Conservation (phyloP, 768 basidiomycete genomes). For the Podaxis sp. region DNA sequence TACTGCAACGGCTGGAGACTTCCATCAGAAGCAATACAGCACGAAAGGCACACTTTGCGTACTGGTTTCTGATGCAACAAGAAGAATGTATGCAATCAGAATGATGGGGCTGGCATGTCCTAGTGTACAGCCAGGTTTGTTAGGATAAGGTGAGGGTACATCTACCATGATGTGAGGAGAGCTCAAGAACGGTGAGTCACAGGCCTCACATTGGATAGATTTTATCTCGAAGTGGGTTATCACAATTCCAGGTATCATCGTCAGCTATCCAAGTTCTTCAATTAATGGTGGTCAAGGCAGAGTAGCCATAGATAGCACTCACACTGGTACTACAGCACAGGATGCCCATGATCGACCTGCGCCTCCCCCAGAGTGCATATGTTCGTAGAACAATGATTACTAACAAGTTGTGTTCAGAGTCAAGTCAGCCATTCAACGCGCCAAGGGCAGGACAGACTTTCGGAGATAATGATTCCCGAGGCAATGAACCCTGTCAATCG, state of each 20-base stretch:
- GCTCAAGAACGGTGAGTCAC: neutral
- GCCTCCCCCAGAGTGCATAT: conserved; percentile 44
- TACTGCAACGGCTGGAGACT: conserved; percentile 32
- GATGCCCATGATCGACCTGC: conserved; percentile 30
- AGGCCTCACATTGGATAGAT: conserved; percentile 34
- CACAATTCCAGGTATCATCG: conserved; percentile 30
- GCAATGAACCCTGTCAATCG: conserved; percentile 30
- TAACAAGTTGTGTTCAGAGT: conserved; percentile 12
- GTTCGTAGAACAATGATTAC: conserved; percentile 43
- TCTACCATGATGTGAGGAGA: neutral
- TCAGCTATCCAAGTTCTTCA: conserved; percentile 22
- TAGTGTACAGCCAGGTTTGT: conserved; percentile 31
- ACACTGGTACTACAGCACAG: conserved; percentile 27
- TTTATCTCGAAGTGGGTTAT: conserved; percentile 34
- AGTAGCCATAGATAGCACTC: neutral
- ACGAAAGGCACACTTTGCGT: conserved; percentile 12
- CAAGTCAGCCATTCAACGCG: neutral
- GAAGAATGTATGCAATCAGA: conserved; percentile 36
- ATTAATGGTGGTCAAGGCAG: no score
- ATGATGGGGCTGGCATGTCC: conserved; percentile 35
- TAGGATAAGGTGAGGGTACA: conserved; percentile 19
- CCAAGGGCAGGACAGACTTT: conserved; percentile 25
- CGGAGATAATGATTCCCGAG: conserved; percentile 35
- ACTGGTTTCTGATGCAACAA: conserved; percentile 42
- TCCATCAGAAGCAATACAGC: neutral